These are phyloP conservation scores for Vigna radiata DNA, from an alignment of 306 rosid genomes.

Conservation along the genomic window DNA sequence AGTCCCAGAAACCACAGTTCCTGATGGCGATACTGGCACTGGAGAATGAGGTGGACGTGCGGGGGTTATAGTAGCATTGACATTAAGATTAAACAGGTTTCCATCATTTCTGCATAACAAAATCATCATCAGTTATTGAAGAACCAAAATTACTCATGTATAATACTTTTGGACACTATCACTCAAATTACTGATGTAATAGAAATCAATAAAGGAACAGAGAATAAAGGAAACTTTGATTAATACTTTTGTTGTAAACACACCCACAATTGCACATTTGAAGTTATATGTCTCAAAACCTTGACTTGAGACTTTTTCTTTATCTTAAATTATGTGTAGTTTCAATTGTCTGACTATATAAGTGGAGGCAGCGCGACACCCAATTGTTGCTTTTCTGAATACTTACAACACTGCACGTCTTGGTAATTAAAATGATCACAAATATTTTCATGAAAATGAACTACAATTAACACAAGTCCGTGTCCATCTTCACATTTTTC, in stretches of 20 bases:
- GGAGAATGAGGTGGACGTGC: constrained; percentile 60
- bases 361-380: constrained; percentile 22
- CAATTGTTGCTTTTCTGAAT: constrained; percentile 20
- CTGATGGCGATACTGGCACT: constrained; percentile 52
- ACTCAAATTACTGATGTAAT: constrained; percentile 23
- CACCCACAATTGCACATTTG: constrained; percentile 4
- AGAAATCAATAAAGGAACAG: constrained; percentile 16
- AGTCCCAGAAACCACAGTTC: constrained; percentile 54
- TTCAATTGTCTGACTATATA: constrained; percentile 26
- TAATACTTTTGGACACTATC: neutral
- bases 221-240: neutral
- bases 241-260: neutral
- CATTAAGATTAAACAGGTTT: constrained; percentile 66
- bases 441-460: constrained; percentile 14
- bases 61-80: constrained; percentile 61
- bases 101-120: constrained; percentile 77
- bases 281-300: neutral
- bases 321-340: constrained; percentile 1
- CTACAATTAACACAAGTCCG: constrained; percentile 27
- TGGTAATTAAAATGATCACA: constrained; percentile 5
- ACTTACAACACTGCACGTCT: constrained; percentile 12
- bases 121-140: constrained; percentile 40
- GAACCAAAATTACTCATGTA: constrained; percentile 20
- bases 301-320: neutral
- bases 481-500: constrained; percentile 35